Base-by-base conservation (phyloP, 108 stramenopile genomes). In the Pseudonitzschia delicatissima region DNA sequence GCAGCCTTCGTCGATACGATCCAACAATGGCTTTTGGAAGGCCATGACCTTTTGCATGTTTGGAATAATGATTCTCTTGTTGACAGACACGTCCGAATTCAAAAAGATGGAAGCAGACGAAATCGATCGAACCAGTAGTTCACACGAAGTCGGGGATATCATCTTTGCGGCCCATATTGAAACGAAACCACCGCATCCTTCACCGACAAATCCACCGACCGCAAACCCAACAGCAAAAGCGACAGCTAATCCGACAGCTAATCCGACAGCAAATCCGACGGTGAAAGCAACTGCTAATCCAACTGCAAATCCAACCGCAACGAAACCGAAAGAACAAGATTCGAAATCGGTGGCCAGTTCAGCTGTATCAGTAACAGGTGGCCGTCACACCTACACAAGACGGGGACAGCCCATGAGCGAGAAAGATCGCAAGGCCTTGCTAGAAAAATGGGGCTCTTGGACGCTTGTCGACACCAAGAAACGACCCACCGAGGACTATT, bases 361-460 rank as follows among this genome's bases (percentile, higher is more conserved):
- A n/a, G 32, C 53, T 5, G 26, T 29, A 1, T 27, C 13, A 15
- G 0, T 5, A 11, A n/a, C 20, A 55, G 26, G 3, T 18, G 11
- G 29, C 20, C 53, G 71, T 13, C 52, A 73, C 48, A 67, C 67
- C 18, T 74, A 74, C 34, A 27, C 0, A 55, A 28, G 5, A 49
- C 40, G 74, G 29, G 74, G 68, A 3, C 68, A 58, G 18, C 74
- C 74, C 25, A 35, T 57, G 57, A 62, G 37, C 28, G 67, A 73
- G 0, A 13, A 4, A 13, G 57, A 66, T 17, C 57, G 57, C n/a
- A 45, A 71, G 39, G 47, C 47, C 3, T 27, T 73, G 60, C 50
- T 32, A 15, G 32, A 64, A n/a, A 62, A 73, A 52, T 79, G 75
- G 75, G 77, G 78, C 47, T 47, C 23, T 2, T 79, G 78, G 82